Percentiles rank a stretch among this genome's conserved stretches.
phyloP scores from a whole-genome alignment of 352 stramenopile species.

The Globisporangium uncinulatum region DNA sequence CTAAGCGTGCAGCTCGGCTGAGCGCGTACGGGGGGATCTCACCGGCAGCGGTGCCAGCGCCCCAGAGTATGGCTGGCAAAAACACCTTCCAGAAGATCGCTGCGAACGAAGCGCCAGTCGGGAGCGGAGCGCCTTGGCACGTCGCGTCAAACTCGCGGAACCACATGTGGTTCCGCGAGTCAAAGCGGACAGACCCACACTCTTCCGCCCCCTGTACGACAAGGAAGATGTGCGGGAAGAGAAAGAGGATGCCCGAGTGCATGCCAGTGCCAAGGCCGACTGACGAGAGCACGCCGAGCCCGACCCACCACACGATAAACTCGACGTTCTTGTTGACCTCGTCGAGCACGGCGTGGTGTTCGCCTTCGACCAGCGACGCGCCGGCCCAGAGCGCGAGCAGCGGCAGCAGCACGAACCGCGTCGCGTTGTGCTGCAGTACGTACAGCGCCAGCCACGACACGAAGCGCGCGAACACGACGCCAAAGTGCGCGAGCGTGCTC shows the following conservation, averaged over 20 bases:
- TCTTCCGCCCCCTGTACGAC: constrained; percentile 86
- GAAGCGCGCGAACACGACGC: constrained; percentile 71
- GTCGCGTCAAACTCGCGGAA: constrained; percentile 80
- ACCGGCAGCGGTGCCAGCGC: constrained; percentile 89
- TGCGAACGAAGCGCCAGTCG: constrained; percentile 65
- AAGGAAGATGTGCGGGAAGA: constrained; percentile 94
- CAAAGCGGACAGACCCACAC: constrained; percentile 85
- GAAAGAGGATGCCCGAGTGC: constrained; percentile 92
- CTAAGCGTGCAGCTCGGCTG: constrained; percentile 79
- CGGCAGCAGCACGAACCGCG: constrained; percentile 74
- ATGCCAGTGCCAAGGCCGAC: constrained; percentile 93
- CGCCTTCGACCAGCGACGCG: constrained; percentile 59
- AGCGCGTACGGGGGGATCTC: constrained; percentile 94
- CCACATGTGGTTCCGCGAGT: constrained; percentile 88
- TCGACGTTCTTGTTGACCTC: constrained; percentile 80
- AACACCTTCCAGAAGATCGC: constrained; percentile 90
- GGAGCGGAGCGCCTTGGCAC: constrained; percentile 38
- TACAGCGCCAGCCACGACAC: constrained; percentile 61
- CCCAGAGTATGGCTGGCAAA: constrained; percentile 88
- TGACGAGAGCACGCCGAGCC: constrained; percentile 90
- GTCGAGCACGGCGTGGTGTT: constrained; percentile 69
- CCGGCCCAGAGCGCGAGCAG: constrained; percentile 60
- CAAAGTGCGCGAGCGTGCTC: constrained; percentile 75
- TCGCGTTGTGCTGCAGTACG: constrained; percentile 60
- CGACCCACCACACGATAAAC: constrained; percentile 93